Evolutionary conservation across 352 stramenopile genomes (phyloP), one percentile per base, ranked within the genome.

Genomic region (Globisporangium parvum): DNA sequence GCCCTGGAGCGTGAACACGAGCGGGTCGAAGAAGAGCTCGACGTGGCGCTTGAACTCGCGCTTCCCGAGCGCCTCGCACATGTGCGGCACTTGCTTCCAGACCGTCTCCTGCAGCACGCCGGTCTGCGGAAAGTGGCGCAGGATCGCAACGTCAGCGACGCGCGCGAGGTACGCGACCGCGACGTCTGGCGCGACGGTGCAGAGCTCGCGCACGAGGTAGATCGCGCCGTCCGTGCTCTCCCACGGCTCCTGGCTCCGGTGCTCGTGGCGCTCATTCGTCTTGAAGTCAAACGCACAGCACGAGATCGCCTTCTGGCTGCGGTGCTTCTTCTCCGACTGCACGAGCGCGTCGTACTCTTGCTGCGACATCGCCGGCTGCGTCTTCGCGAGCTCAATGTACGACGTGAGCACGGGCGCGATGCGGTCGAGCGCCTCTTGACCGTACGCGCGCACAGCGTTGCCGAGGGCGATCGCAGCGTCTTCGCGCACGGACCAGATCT

Each of bases 401-500:
- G 87, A 72, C 21, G 75, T 61, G 15, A 69, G 72, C 45, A 96
- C 75, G 18, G 78, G 70, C 0, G 78, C 53, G n/a, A 98, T 69
- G 14, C 93, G 79, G 2, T 75, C 75, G 8, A 96, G 51, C 70
- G 89, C 65, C 80, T 91, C 61, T 69, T 78, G 67, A 41, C 75
- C 88, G 65, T 98, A 98, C 1, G 95, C 95, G 35, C 80, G 81
- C n/a, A 97, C 88, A 12, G 88, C 89, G 66, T 98, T 92, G 15
- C 92, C 95, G 28, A 99, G 73, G 18, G 96, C 93, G 18, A 98
- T 92, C 14, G 95, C 95, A 0, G 94, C 94, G 69, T 98, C 92
- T 69, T 98, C 94, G 40, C 96, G 89, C 26, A 98, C 90, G n/a
- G 88, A 98, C 95, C 95, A 99, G 64, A 99, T 98, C 53, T 98